A percentile compares a stretch with the other conserved stretches of the same genome.
phyloP scores from a whole-genome alignment of 2,329 filamentous ascomycete species.

The Teratosphaeria pseudoeucalypti region DNA sequence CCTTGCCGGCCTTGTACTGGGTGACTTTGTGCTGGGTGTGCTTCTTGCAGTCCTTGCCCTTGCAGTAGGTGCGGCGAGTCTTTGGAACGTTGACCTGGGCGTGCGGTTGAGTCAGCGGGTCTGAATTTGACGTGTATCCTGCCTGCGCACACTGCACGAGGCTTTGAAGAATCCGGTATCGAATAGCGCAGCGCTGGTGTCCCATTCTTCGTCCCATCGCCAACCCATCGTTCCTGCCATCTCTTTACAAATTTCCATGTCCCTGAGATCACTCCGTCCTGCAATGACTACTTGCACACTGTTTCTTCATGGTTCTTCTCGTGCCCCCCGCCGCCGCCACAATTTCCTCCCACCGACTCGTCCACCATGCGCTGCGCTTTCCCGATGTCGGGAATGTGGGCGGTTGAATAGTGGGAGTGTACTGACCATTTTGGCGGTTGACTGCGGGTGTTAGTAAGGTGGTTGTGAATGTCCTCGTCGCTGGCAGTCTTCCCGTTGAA shows the following conservation, averaged over 20 bases:
- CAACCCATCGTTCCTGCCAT: not conserved
- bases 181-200: slow-evolving; percentile 51
- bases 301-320: not conserved
- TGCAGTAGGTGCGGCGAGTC: slow-evolving; percentile 95
- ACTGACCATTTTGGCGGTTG: not conserved
- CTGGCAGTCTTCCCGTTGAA: not conserved
- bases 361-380: not conserved
- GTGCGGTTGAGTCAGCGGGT: not conserved
- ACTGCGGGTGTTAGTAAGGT: not conserved
- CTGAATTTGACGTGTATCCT: not conserved
- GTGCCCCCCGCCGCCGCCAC: not conserved
- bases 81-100: slow-evolving; percentile 91
- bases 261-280: not conserved
- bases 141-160: not conserved
- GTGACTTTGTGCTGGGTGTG: slow-evolving; percentile 79
- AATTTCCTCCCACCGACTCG: not conserved
- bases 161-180: slow-evolving; percentile 59
- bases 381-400: not conserved
- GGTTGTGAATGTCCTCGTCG: not conserved
- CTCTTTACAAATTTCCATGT: not conserved
- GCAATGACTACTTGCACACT: not conserved
- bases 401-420: not conserved
- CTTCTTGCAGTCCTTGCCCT: slow-evolving; percentile 80
- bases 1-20: slow-evolving; percentile 95
- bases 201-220: not conserved